Base-by-base conservation (phyloP, 495 filamentous ascomycete genomes). In the Penicillium paradoxum region DNA sequence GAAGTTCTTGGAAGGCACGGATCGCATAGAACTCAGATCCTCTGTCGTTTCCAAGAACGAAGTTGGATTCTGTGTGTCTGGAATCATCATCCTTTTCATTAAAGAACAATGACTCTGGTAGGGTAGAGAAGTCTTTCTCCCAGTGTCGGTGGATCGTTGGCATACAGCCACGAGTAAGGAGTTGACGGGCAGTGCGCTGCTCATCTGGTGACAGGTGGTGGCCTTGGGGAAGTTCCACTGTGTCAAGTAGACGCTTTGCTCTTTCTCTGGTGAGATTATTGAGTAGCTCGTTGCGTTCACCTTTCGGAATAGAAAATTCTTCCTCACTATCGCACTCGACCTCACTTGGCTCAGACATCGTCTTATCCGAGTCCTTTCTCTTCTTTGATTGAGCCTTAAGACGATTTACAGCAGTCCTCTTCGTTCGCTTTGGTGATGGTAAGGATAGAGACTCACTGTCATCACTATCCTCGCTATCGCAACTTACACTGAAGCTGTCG, bases 161-260 rank as follows among this genome's bases (percentile, higher is more conserved):
- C 67, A 87, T 82, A 25, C 75, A 77, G 4, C 84, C 82, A 22
- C 85, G 79, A 61, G 79, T 77, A 4, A 73, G 67, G 10, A 87
- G 66, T 39, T 76, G 34, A 77, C 67, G 61, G 78, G 83, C 11
- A 88, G 37, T 66, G 68, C 30, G 33, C 77, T 70, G 38, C 49
- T 85, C 83, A 32, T 79, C 75, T 11, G 70, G 56, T 14, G 68
- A 73, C 73, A 65, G 53, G 21, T 77, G 80, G 3, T 60, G 27
- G n/a, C 58, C 54, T 11, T 57, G 18, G 0, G 70, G 67, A 3
- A 70, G 38, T 18, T 64, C 54, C 22, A 64, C 49, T 0, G 64
- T 62, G 6, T 60, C 53, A 8, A 60, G 64, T 54, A 64, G 49
- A 29, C 68, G 68, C 25, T 49, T 63, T 22, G 62, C 65, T 33